Conservation (phyloP, 1,284 basidiomycete species). For the Trichosporon asahii region DNA sequence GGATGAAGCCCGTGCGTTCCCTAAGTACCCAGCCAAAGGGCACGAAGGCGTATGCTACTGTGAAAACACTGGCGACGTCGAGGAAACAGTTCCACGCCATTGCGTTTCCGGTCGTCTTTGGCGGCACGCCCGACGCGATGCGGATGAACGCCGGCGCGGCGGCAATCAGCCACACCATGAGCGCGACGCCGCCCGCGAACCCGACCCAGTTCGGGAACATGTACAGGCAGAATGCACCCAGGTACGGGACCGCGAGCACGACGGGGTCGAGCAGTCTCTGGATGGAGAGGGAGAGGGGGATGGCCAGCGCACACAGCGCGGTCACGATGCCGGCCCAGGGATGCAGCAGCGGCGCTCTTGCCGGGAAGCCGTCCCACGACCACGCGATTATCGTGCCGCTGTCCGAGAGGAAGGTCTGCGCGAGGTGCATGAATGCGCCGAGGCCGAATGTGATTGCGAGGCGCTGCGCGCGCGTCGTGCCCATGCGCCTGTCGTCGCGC, state of each 20-base stretch:
- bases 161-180: slow-evolving; percentile 67
- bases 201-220: slow-evolving; percentile 67
- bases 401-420: slow-evolving; percentile 77
- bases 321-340: slow-evolving; percentile 67
- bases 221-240: slow-evolving; percentile 59
- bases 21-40: slow-evolving; percentile 75
- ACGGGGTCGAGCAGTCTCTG: slow-evolving; percentile 4
- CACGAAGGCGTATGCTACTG: slow-evolving; percentile 91
- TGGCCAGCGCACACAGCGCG: slow-evolving; percentile 59
- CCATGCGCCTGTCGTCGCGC: slow-evolving; percentile 17
- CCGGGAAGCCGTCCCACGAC: slow-evolving; percentile 86
- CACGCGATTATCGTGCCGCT: slow-evolving; percentile 79
- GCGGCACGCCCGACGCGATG: slow-evolving; percentile 43
- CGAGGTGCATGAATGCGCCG: slow-evolving; percentile 68
- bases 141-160: slow-evolving; percentile 61
- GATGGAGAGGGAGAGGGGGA: slow-evolving; percentile 50
- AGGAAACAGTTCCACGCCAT: slow-evolving; percentile 66
- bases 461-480: slow-evolving; percentile 21
- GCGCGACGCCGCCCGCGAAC: slow-evolving; percentile 66
- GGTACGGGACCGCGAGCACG: slow-evolving; percentile 12
- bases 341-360: slow-evolving; percentile 70
- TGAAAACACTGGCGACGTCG: slow-evolving; percentile 69
- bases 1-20: slow-evolving; percentile 69
- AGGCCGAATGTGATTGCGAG: slow-evolving; percentile 57
- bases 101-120: slow-evolving; percentile 58